A percentile compares a stretch with the other conserved stretches of the same genome.
Conservation (phyloP, 2,329 filamentous ascomycete species). For the Ascochyta clinopodiicola region DNA sequence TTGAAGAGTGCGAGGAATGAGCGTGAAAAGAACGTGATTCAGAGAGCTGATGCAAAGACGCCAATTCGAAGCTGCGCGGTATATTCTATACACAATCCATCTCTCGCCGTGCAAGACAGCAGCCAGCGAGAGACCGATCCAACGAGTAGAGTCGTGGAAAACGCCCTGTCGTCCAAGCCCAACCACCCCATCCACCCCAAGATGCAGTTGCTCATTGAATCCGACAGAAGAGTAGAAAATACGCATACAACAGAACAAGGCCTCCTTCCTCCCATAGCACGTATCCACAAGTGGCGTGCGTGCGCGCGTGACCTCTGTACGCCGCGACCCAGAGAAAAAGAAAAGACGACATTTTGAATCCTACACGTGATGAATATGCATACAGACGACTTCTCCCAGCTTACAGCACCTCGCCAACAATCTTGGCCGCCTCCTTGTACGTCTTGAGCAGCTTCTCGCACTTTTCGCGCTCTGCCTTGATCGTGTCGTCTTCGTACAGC, state of each 20-base stretch:
- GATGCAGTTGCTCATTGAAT: neutral
- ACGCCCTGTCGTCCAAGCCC: slow-evolving; percentile 15
- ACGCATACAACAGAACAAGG: slow-evolving; percentile 25
- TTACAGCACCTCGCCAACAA: slow-evolving; percentile 84
- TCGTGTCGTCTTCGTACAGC: slow-evolving; percentile 94
- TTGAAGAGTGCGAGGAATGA: too few relatives aligned
- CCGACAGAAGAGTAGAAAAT: slow-evolving; percentile 25
- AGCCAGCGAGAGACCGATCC: neutral
- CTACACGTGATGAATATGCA: slow-evolving; percentile 29
- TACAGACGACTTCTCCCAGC: slow-evolving; percentile 12
- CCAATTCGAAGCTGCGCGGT: neutral
- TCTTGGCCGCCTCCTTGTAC: slow-evolving; percentile 97
- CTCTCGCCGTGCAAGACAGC: neutral
- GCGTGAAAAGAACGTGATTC: too few relatives aligned
- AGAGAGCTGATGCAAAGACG: neutral
- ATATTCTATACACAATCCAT: slow-evolving; percentile 11
- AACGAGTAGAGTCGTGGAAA: slow-evolving; percentile 7
- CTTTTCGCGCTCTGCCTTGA: slow-evolving; percentile 98
- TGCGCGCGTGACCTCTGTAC: neutral
- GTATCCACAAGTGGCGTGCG: neutral
- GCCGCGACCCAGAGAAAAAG: neutral
- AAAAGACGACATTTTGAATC: slow-evolving; percentile 26
- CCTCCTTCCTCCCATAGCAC: neutral
- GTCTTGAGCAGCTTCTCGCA: slow-evolving; percentile 95
- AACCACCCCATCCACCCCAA: neutral